Evolutionary conservation across 352 stramenopile species (phyloP), one percentile per base, ranked within the genome.

Genomic region (Globisporangium parvum): DNA sequence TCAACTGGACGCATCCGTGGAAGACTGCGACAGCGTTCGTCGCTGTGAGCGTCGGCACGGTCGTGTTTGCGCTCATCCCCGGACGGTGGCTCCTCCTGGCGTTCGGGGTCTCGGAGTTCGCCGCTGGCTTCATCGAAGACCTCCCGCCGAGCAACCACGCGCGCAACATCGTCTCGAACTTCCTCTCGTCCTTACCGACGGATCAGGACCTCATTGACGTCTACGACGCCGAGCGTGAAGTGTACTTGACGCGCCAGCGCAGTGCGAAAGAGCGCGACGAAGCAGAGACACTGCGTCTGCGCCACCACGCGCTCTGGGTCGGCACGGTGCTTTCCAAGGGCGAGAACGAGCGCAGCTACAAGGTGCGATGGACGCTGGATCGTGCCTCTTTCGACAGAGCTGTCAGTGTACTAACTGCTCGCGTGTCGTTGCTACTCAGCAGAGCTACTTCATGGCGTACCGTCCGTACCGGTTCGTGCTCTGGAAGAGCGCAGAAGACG

Each of bases 1-100:
- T 94, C 55, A 94, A 94, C 66, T 94, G 84, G 84, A 89, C 84
- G 23, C 84, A 94, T 51, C 84, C 84, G 26, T 94, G 84, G 84
- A 94, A 94, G 55, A 91, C 84, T 41, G 81, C 67, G 10, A 64
- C 78, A 0, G 76, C 83, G 31, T 87, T 92, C 31, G 59, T 56
- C 11, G 66, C 71, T 11, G 67, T 91, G 5, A 59, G 78, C 2
- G 57, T 76, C 41, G 69, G 70, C 33, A 60, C 71, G 14, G 28
- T 92, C 3, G 55, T 94, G 18, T 85, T 88, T 37, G 83, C 77
- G 10, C 62, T 92, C 31, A 58, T 94, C 33, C 80, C 73, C 33
- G 77, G 77, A 1, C 74, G 84, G 14, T 94, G 83, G 80, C 67
- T 88, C 15, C 73, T 94, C 45, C 62, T 94, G 15, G 23, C 85